Conservation (phyloP, 2,329 filamentous ascomycete species). For the Cordyceps farinosa region DNA sequence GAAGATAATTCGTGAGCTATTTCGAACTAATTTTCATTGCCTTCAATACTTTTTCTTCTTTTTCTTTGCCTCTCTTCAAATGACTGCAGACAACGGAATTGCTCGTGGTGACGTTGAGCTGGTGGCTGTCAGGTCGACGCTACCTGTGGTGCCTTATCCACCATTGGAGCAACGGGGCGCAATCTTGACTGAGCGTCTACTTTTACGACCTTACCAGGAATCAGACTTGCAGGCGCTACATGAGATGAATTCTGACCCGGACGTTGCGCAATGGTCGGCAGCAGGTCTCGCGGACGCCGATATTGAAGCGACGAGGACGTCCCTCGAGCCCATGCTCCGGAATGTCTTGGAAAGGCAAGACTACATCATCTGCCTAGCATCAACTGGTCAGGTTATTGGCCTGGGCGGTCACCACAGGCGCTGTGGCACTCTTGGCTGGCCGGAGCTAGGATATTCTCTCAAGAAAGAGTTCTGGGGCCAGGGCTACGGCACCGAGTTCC, state of each 20-base stretch:
- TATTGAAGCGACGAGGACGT: conserved; percentile 35
- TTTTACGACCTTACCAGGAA: conserved; percentile 44
- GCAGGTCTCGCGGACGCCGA: conserved; percentile 35
- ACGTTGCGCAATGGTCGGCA: conserved; percentile 54
- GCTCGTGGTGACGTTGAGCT: conserved; percentile 4
- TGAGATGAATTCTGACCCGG: conserved; percentile 47
- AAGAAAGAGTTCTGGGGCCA: conserved; percentile 44
- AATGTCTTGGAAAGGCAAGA: conserved; percentile 48
- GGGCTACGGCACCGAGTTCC: conserved; percentile 50
- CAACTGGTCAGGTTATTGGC: conserved; percentile 42
- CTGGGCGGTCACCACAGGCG: conserved; percentile 37
- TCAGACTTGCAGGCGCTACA: conserved; percentile 47
- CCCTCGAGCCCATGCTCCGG: conserved; percentile 38
- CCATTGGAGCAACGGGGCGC: conserved; percentile 29
- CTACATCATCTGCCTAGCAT: conserved; percentile 42
- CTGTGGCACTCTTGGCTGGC: conserved; percentile 39
- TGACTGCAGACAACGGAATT: not conserved
- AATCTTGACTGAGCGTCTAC: conserved; percentile 45
- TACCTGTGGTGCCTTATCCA: conserved; percentile 36
- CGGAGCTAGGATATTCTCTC: conserved; percentile 53
- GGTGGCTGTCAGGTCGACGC: conserved; percentile 40
- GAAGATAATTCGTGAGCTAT: not conserved
- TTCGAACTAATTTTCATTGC: not conserved
- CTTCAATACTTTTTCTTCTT: not conserved
- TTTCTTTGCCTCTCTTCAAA: not conserved